Base-by-base conservation (phyloP, 2,329 filamentous ascomycete species). In the Xylaria multiplex region DNA sequence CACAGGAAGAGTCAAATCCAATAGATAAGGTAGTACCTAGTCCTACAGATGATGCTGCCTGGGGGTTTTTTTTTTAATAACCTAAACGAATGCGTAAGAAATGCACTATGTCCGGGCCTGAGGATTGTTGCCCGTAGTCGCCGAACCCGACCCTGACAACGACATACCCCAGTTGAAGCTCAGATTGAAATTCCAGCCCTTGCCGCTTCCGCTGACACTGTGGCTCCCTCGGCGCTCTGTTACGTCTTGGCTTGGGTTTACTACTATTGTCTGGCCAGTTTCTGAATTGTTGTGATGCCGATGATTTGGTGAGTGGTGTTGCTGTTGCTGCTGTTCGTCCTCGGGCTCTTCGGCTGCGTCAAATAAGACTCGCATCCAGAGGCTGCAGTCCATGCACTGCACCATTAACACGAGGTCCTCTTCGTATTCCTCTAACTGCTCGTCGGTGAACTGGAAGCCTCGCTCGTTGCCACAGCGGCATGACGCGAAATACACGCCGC, bases 351-450 rank as follows among this genome's bases (percentile, higher is more conserved):
- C 83, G 32, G 87, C 77, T 14, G 88, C 81, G 8, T 85, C 86
- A 80, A 90, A 91, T 57, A 88, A 82, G 43, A 91, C 87, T 62
- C 84, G 84, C 58, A 91, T 76, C 88, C 88, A 91, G 52, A 91
- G 79, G 73, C 88, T 91, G 70, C 89, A 91, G 71, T 90, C 88
- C 62, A 82, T 81, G 72, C 89, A 91, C 11, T 86, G 88, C 46
- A 91, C 88, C 75, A 90, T 81, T 53, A 91, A 76, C 73, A 89
- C 86, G 8, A 88, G 85, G 68, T 85, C 81, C 57, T 86, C 85
- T 52, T 81, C 83, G 45, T 83, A 85, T 73, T 85, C 86, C 69
- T 88, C 85, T 55, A 91, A 78, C 74, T 91, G 87, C 8, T 76
- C 77, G 77, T 91, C 88, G 16, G 77, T 79, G 68, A 91, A 84